phyloP scores from a whole-genome alignment of 805 yeast species.

The Saccharomycopsis vini region DNA sequence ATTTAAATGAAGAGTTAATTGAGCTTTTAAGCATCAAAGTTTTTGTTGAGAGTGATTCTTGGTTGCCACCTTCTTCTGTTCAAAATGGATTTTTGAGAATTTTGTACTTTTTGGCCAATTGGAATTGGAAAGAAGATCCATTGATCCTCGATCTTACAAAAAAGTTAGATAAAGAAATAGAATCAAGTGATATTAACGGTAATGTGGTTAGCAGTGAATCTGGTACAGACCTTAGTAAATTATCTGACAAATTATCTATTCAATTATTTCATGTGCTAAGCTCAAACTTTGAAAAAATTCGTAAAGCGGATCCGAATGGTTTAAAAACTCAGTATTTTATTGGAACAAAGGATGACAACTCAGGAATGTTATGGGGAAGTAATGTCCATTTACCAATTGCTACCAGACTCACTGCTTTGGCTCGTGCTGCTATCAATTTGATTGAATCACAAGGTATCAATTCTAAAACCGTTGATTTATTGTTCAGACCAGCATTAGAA shows the following conservation, averaged over 20 bases:
- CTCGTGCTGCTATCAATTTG: slow-evolving; percentile 62
- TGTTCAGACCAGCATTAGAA: slow-evolving; percentile 73
- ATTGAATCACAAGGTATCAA: slow-evolving; percentile 38
- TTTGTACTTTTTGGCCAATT: slow-evolving; percentile 57
- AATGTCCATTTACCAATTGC: slow-evolving; percentile 66
- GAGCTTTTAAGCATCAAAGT: slow-evolving; percentile 79
- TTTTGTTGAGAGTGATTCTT: slow-evolving; percentile 86
- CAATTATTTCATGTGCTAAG: slow-evolving; percentile 54
- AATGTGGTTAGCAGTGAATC: slow-evolving; percentile 16
- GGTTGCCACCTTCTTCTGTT: slow-evolving; percentile 66
- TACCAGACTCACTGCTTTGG: slow-evolving; percentile 76
- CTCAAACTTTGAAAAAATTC: slow-evolving; percentile 53
- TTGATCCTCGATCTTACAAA: slow-evolving; percentile 68
- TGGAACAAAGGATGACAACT: slow-evolving; percentile 75
- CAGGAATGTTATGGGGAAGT: slow-evolving; percentile 78
- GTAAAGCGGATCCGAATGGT: slow-evolving; percentile 77
- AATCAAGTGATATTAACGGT: slow-evolving; percentile 21
- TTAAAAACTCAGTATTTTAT: slow-evolving; percentile 71
- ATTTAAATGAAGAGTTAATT: slow-evolving; percentile 66
- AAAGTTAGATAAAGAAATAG: slow-evolving; percentile 32
- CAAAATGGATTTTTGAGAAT: slow-evolving; percentile 75
- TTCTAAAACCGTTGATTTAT: slow-evolving; percentile 36
- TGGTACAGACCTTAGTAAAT: slow-evolving; percentile 27
- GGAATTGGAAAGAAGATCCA: slow-evolving; percentile 95
- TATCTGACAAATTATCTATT: slow-evolving; percentile 54